A percentile compares a stretch with the other conserved stretches of the same genome.
Evolutionary conservation across 192 early-diverging fungal species (phyloP).

Genomic region (Fimicolochytrium jonesii): DNA sequence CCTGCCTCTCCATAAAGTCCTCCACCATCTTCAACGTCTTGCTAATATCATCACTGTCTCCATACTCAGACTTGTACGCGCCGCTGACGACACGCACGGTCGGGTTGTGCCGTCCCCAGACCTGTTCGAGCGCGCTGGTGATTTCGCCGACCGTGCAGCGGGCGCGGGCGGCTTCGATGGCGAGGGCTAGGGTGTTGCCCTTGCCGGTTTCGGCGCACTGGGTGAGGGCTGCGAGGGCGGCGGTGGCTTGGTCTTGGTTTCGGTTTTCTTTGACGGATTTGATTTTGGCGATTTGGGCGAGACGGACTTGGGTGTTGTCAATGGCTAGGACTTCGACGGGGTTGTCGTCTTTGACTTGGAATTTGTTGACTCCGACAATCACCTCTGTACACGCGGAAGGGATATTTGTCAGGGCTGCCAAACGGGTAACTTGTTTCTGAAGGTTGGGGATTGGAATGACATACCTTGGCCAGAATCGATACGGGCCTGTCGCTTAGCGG

Average conservation of each 20-base stretch:
- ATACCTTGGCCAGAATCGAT: conserved; percentile 82
- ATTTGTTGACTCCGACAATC: conserved; percentile 92
- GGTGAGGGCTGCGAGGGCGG: conserved; percentile 60
- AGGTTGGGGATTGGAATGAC: too few species aligned
- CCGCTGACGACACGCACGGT: conserved; percentile 76
- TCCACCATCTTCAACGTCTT: conserved; percentile 55
- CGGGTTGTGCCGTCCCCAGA: conserved; percentile 82
- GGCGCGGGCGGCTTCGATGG: conserved; percentile 71
- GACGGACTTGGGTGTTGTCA: conserved; percentile 73
- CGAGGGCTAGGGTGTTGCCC: conserved; percentile 71
- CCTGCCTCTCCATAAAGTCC: conserved; percentile 64
- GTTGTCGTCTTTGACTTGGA: conserved; percentile 54
- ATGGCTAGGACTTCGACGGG: conserved; percentile 70
- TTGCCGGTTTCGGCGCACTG: conserved; percentile 58
- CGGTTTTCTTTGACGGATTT: background rate
- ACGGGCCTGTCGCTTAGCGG: conserved; percentile 81
- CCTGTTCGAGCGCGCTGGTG: conserved; percentile 66
- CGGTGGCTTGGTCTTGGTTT: conserved; percentile 35
- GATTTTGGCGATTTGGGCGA: conserved; percentile 36
- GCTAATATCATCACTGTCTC: conserved; percentile 58
- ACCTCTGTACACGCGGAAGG: too few species aligned
- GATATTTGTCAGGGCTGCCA: too few species aligned
- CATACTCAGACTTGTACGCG: conserved; percentile 81
- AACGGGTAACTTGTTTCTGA: too few species aligned
- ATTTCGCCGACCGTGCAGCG: conserved; percentile 87